phyloP scores from a whole-genome alignment of 2,329 filamentous ascomycete species.

The Chlorencoelia australis region DNA sequence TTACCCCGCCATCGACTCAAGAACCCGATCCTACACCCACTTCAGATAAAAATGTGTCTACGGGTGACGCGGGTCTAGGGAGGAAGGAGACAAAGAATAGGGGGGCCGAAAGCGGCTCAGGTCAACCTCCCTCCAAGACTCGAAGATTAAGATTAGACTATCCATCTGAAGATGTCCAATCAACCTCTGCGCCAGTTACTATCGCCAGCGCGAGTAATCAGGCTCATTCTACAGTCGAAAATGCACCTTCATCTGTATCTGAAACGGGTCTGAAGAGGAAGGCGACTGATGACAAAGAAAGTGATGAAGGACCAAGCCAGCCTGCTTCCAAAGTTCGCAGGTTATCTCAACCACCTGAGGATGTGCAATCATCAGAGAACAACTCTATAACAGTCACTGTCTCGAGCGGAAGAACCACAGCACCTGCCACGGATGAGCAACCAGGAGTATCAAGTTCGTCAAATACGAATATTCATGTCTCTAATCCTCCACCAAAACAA shows the following conservation, averaged over 20 bases:
- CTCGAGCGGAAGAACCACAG: too few species aligned
- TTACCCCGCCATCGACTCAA: conserved; percentile 1
- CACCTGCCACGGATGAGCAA: too few species aligned
- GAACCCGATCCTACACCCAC: neutral
- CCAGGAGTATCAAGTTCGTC: too few species aligned
- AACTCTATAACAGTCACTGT: too few species aligned
- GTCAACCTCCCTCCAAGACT: conserved; percentile 2
- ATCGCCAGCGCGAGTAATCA: too few species aligned
- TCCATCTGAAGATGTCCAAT: conserved; percentile 1
- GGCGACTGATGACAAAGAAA: too few species aligned
- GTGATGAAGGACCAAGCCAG: neutral
- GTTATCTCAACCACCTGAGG: conserved; percentile 3
- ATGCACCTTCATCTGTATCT: too few species aligned
- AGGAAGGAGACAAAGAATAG: neutral
- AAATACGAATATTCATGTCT: too few species aligned
- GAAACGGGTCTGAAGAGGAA: neutral
- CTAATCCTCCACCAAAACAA: too few species aligned
- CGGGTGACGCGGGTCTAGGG: neutral
- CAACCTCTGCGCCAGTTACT: conserved; percentile 5
- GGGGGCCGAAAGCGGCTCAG: neutral
- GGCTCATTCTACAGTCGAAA: too few species aligned
- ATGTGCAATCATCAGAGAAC: conserved; percentile 2
- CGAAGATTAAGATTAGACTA: conserved; percentile 3
- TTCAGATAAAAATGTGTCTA: neutral
- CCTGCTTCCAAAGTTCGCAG: conserved; percentile 2